Conservation (phyloP, 345 rosid genomes). For the Brassica rapa region DNA sequence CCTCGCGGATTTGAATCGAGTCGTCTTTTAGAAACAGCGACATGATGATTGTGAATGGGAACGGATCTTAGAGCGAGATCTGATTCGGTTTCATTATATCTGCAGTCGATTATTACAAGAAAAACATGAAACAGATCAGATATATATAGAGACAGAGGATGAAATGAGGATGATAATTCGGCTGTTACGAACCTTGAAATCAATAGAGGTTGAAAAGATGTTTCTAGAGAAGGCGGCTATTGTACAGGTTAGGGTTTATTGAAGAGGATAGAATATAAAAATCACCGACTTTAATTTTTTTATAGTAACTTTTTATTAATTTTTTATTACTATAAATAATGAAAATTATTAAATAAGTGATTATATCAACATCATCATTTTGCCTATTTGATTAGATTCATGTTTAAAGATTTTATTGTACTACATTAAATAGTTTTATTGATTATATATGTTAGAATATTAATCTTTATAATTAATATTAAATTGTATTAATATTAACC, state of each 20-base stretch:
- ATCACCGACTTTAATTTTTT: background rate
- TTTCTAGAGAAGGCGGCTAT: constrained; percentile 32
- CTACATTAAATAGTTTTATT: background rate
- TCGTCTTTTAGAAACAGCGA: constrained; percentile 57
- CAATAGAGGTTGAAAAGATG: background rate
- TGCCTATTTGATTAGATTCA: too few species aligned
- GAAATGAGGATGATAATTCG: background rate
- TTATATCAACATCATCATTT: too few species aligned
- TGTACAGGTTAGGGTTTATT: constrained; percentile 26
- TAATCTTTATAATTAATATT: too few species aligned
- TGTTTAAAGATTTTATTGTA: background rate
- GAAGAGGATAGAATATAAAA: background rate
- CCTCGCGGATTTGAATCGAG: constrained; percentile 66
- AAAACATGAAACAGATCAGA: background rate
- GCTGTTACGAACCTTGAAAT: constrained; percentile 19
- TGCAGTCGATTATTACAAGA: constrained; percentile 24
- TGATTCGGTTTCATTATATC: constrained; percentile 12
- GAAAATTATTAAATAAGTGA: background rate
- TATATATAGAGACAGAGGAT: background rate
- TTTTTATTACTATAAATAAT: too few species aligned
- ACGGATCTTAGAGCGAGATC: constrained; percentile 23
- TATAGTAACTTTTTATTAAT: background rate
- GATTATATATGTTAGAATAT: too few species aligned
- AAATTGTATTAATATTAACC: too few species aligned
- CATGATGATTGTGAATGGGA: constrained; percentile 31